Evolutionary conservation across 768 basidiomycete genomes (phyloP), one percentile per base, ranked within the genome.

Genomic region (Boletus vinaceobasis): DNA sequence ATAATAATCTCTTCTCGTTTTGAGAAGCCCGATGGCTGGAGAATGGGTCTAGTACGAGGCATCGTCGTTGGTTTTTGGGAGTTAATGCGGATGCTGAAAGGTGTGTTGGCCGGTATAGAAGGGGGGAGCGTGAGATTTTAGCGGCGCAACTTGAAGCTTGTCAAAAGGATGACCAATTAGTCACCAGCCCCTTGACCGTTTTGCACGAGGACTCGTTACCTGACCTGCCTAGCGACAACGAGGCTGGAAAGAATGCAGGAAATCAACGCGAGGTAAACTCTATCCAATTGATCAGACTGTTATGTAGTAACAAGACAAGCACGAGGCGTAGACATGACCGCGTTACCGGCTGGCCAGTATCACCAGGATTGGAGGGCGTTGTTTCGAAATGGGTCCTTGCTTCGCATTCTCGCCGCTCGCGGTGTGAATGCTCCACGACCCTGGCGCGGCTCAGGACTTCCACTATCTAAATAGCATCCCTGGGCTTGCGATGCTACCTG

Each of bases 1-100:
- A 10, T 17, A n/a, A 26, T 49, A 67, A 11, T 61, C 59, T 19
- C n/a, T 39, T 21, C 59, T 56, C 23, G 21, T 3, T 19, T 57
- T 48, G 40, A 65, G 61, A 33, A 66, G 45, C 4, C 53, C 6
- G 45, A 48, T 26, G 37, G 49, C 27, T 52, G 49, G 45, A 63
- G 43, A 38, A 67, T 59, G 51, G 42, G 48, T 14, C 63, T 60
- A 23, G 23, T 23, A 42, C 23, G 23, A 26, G 3, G 59, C 54
- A 15, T 15, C 27, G 29, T n/a, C n/a, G 15, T 48, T n/a, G 47
- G 11, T 27, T 31, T 31, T 15, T 10, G 19, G 19, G 19, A 40
- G 27, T 48, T 26, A 4, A 19, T 31, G 29, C 4, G 11, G 7
- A n/a, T 21, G 48, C 3, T 19, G 15, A 9, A 33, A 23, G 31